phyloP scores from a whole-genome alignment of 148 eudicot genomes.

The Bassia scoparia region DNA sequence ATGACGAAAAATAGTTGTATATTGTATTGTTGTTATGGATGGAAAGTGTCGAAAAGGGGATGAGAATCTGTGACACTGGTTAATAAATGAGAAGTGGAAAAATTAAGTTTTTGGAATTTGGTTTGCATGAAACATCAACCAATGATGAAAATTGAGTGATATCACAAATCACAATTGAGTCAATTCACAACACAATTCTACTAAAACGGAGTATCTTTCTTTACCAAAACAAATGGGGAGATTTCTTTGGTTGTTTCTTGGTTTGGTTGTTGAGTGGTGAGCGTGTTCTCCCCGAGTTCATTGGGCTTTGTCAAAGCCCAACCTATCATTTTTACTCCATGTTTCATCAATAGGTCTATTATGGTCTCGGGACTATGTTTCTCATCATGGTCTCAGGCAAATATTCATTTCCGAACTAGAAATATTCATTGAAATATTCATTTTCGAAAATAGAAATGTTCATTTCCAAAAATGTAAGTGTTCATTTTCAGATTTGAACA shows the following conservation, averaged over 20 bases:
- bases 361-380: too few relatives aligned
- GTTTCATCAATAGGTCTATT: too few relatives aligned
- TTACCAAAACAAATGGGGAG: too few relatives aligned
- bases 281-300: conserved; percentile 16
- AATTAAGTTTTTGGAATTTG: not conserved
- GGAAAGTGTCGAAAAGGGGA: conserved; percentile 10
- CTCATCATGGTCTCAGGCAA: too few relatives aligned
- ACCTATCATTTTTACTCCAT: not conserved
- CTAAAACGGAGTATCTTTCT: too few relatives aligned
- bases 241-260: not conserved
- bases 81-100: not conserved
- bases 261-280: not conserved
- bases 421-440: too few relatives aligned
- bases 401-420: too few relatives aligned
- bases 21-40: not conserved
- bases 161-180: too few relatives aligned
- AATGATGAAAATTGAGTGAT: not conserved
- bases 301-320: not conserved
- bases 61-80: conserved; percentile 1
- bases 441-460: too few relatives aligned
- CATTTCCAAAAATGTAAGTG: too few relatives aligned
- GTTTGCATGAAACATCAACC: not conserved
- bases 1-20: not conserved
- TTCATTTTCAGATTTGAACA: too few relatives aligned
- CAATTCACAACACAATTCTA: too few relatives aligned